These are phyloP conservation scores for Austroboletus eburneus DNA, from an alignment of 768 basidiomycete genomes.

Conservation along the genomic window DNA sequence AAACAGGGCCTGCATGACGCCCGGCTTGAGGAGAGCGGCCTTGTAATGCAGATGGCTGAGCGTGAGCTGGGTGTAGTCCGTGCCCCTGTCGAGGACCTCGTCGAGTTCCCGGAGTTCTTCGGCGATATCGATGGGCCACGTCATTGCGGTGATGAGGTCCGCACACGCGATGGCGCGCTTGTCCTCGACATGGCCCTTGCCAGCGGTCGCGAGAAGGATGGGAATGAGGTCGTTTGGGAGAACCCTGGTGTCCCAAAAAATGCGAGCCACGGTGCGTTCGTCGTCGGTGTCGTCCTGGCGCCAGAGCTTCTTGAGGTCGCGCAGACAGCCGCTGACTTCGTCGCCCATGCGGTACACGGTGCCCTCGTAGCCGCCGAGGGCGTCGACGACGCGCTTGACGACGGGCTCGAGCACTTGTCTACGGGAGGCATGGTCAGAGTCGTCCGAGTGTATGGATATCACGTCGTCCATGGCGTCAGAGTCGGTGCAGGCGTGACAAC, in stretches of 20 bases:
- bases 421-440: slow-evolving; percentile 32
- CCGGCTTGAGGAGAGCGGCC: slow-evolving; percentile 58
- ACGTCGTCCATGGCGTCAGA: slow-evolving; percentile 27
- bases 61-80: slow-evolving; percentile 85
- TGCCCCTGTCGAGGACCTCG: slow-evolving; percentile 71
- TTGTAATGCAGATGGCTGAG: slow-evolving; percentile 89
- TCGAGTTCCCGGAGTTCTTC: slow-evolving; percentile 90
- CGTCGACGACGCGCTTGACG: slow-evolving; percentile 72
- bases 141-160: slow-evolving; percentile 94
- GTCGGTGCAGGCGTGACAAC: slow-evolving; percentile 12
- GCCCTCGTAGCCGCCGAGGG: slow-evolving; percentile 71
- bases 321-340: slow-evolving; percentile 77
- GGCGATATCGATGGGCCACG: slow-evolving; percentile 97
- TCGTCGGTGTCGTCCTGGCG: slow-evolving; percentile 95
- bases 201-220: slow-evolving; percentile 77
- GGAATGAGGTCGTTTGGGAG: slow-evolving; percentile 85
- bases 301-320: slow-evolving; percentile 95
- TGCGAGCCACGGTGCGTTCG: slow-evolving; percentile 90
- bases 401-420: slow-evolving; percentile 62
- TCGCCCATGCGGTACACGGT: slow-evolving; percentile 73
- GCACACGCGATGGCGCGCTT: slow-evolving; percentile 78
- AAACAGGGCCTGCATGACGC: slow-evolving; percentile 68
- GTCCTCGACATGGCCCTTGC: slow-evolving; percentile 73
- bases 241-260: slow-evolving; percentile 86
- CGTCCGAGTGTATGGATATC: slow-evolving; percentile 30